These are phyloP conservation scores for Claviceps quebecensis DNA, from an alignment of 2,329 filamentous ascomycete genomes.

Conservation along the genomic window DNA sequence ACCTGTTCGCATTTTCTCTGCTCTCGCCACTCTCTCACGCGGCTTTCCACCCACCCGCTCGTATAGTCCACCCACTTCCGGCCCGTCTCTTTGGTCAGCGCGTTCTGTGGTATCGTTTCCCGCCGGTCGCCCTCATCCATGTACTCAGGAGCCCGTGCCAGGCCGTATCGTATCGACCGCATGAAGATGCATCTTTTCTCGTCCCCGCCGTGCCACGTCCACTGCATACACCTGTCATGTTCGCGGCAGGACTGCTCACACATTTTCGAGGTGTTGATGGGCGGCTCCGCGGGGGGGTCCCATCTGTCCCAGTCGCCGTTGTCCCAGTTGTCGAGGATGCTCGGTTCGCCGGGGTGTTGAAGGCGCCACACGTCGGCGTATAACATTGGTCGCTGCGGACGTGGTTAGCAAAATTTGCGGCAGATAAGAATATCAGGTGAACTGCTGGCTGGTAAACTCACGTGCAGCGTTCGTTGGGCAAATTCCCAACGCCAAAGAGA, in stretches of 20 bases:
- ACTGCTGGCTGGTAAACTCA: conserved; percentile 10
- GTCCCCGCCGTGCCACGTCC: conserved; percentile 19
- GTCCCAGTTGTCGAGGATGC: conserved; percentile 15
- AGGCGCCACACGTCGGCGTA: conserved; percentile 25
- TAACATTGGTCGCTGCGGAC: conserved; percentile 18
- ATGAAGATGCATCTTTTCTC: conserved; percentile 16
- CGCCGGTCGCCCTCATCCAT: conserved; percentile 13
- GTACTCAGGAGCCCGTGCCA: conserved; percentile 10
- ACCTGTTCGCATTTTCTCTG: conserved; percentile 15
- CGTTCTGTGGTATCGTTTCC: conserved; percentile 8
- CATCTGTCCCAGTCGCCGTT: conserved; percentile 19
- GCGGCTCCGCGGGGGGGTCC: conserved; percentile 13
- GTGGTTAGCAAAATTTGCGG: neutral
- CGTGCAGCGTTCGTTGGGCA: conserved; percentile 29
- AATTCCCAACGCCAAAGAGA: conserved; percentile 38
- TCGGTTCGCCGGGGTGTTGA: conserved; percentile 17
- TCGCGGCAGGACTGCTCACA: conserved; percentile 16
- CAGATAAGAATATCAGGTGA: no score
- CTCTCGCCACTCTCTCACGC: conserved; percentile 14
- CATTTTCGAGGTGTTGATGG: conserved; percentile 13
- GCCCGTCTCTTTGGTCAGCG: conserved; percentile 8
- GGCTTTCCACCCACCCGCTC: conserved; percentile 15
- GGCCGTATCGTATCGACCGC: conserved; percentile 15
- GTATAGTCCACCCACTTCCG: conserved; percentile 16
- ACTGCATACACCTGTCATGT: conserved; percentile 15